phyloP scores from a whole-genome alignment of 2,329 filamentous ascomycete genomes.

The Hymenoscyphus repandus region DNA sequence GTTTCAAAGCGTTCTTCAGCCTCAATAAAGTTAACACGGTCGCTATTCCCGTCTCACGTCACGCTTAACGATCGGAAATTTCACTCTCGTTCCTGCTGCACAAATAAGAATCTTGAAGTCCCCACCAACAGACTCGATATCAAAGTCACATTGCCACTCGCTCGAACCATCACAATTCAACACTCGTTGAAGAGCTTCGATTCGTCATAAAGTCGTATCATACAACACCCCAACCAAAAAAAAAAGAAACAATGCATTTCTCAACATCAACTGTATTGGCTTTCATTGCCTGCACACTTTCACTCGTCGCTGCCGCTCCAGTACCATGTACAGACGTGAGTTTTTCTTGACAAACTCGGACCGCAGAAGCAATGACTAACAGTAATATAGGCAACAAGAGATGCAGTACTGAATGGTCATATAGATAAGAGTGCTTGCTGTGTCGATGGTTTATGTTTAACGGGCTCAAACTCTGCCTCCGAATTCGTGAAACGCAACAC shows the following conservation, averaged over 20 bases:
- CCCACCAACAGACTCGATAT: background rate
- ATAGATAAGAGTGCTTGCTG: slow-evolving; percentile 25
- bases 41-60: background rate
- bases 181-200: background rate
- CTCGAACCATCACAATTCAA: background rate
- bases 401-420: slow-evolving; percentile 22
- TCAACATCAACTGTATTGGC: slow-evolving; percentile 13
- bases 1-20: background rate
- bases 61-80: background rate
- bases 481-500: slow-evolving; percentile 3
- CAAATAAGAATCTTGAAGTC: background rate
- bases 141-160: background rate
- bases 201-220: background rate
- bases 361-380: slow-evolving; percentile 1
- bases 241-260: slow-evolving; percentile 15
- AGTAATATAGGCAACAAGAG: slow-evolving; percentile 13
- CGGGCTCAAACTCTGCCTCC: slow-evolving; percentile 20
- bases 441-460: slow-evolving; percentile 24
- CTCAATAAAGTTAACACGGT: background rate
- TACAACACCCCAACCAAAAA: background rate
- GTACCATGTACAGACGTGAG: slow-evolving; percentile 25
- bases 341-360: background rate
- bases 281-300: slow-evolving; percentile 11
- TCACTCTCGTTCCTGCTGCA: background rate
- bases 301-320: slow-evolving; percentile 17